Conservation (phyloP, 202 grass and related monocot species). For the Schoenoplectus triqueter region DNA sequence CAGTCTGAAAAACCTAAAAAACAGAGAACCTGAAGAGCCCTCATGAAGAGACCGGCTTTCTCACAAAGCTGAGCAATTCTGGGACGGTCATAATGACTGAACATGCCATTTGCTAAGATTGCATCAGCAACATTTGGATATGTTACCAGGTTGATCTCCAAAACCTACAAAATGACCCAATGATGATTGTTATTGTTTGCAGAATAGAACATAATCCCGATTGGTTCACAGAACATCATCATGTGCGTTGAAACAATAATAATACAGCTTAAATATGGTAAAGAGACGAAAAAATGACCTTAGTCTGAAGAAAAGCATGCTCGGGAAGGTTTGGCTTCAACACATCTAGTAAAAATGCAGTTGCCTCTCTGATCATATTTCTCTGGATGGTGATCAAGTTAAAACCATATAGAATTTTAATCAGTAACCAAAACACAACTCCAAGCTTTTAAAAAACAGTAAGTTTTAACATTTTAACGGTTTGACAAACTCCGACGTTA, state of each 20-base stretch:
- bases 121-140: conserved; percentile 95
- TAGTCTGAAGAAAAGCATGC: conserved; percentile 96
- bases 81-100: conserved; percentile 89
- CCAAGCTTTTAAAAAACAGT: too few relatives aligned
- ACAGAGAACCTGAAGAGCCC: conserved; percentile 76
- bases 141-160: conserved; percentile 90
- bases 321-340: conserved; percentile 81
- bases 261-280: background rate
- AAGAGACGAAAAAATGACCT: conserved; percentile 50
- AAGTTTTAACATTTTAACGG: too few relatives aligned
- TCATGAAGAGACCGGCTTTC: conserved; percentile 86
- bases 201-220: background rate
- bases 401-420: conserved; percentile 30
- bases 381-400: conserved; percentile 51
- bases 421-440: conserved; percentile 36
- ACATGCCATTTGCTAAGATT: conserved; percentile 86
- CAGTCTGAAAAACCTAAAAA: conserved; percentile 31
- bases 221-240: background rate
- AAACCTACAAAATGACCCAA: conserved; percentile 59
- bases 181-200: conserved; percentile 29
- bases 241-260: conserved; percentile 4
- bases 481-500: too few relatives aligned
- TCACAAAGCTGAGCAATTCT: conserved; percentile 93
- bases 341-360: conserved; percentile 87
- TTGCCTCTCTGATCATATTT: conserved; percentile 90